phyloP scores from a whole-genome alignment of 805 yeast genomes.

The Teunomyces tritomae region DNA sequence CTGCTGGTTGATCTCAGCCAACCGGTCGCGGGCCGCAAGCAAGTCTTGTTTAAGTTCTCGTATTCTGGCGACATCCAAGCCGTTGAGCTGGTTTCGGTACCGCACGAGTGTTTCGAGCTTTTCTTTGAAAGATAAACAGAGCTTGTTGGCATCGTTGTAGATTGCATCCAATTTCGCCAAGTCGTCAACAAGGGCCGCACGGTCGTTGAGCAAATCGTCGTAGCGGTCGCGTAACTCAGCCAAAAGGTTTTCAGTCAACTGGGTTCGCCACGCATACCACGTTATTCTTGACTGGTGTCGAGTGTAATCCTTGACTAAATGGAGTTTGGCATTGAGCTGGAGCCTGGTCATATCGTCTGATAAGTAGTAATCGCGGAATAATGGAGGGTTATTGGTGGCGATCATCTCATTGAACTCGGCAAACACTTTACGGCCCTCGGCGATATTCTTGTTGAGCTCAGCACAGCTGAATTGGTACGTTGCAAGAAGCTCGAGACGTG shows the following conservation, averaged over 20 bases:
- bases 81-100: slow-evolving; percentile 10
- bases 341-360: slow-evolving; percentile 37
- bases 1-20: slow-evolving; percentile 11
- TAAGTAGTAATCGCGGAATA: slow-evolving; percentile 48
- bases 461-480: slow-evolving; percentile 53
- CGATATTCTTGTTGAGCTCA: slow-evolving; percentile 50
- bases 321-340: slow-evolving; percentile 47
- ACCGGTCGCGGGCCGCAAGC: slow-evolving; percentile 13
- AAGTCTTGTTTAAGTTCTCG: slow-evolving; percentile 16
- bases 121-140: slow-evolving; percentile 10
- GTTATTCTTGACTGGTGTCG: slow-evolving; percentile 51
- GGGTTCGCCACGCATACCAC: slow-evolving; percentile 65
- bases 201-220: slow-evolving; percentile 20
- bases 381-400: slow-evolving; percentile 43
- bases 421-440: slow-evolving; percentile 47
- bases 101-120: slow-evolving; percentile 14
- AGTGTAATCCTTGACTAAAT: slow-evolving; percentile 48
- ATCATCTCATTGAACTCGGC: slow-evolving; percentile 48
- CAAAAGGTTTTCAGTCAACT: slow-evolving; percentile 47
- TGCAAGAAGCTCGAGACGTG: slow-evolving; percentile 43
- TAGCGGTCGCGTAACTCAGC: slow-evolving; percentile 24
- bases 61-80: slow-evolving; percentile 11
- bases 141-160: slow-evolving; percentile 8
- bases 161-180: slow-evolving; percentile 12
- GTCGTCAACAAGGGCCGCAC: slow-evolving; percentile 10